Evolutionary conservation across 768 basidiomycete genomes (phyloP).

Genomic region (Mrakia hoshinonis): DNA sequence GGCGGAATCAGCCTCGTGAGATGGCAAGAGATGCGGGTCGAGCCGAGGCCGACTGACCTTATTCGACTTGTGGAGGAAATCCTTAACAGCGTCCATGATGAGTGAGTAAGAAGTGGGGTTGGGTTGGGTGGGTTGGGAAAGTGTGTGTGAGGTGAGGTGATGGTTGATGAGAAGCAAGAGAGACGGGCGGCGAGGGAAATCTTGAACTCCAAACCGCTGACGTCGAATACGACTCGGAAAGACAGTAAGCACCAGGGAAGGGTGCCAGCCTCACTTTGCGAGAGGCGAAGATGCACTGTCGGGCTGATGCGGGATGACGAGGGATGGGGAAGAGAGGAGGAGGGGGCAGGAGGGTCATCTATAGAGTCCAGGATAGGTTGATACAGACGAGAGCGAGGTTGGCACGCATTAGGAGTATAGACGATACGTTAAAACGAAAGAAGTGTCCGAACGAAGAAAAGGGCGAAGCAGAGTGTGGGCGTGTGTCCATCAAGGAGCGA

Average conservation of each 20-base stretch:
- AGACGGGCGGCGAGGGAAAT: too few species aligned
- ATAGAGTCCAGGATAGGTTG: not conserved
- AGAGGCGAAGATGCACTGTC: too few species aligned
- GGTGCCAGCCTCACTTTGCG: too few species aligned
- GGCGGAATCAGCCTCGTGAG: too few species aligned
- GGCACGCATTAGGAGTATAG: not conserved
- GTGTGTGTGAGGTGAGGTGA: not conserved
- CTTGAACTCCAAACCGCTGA: too few species aligned
- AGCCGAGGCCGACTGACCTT: too few species aligned
- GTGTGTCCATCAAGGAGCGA: constrained; percentile 2
- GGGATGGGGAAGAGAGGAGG: too few species aligned
- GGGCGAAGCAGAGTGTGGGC: not conserved
- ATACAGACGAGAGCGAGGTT: not conserved
- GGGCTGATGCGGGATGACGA: too few species aligned
- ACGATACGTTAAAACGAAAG: not conserved
- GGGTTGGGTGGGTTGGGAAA: not conserved
- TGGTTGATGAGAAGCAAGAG: not conserved
- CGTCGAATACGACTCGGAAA: too few species aligned
- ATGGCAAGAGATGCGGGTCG: too few species aligned
- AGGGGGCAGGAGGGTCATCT: too few species aligned
- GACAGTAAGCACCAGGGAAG: too few species aligned
- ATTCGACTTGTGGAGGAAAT: constrained; percentile 26
- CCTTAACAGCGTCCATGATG: constrained; percentile 31
- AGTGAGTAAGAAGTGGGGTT: constrained; percentile 6
- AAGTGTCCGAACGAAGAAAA: not conserved